These are phyloP conservation scores for Lojkania enalia DNA, from an alignment of 2,329 filamentous ascomycete genomes.

Conservation along the genomic window DNA sequence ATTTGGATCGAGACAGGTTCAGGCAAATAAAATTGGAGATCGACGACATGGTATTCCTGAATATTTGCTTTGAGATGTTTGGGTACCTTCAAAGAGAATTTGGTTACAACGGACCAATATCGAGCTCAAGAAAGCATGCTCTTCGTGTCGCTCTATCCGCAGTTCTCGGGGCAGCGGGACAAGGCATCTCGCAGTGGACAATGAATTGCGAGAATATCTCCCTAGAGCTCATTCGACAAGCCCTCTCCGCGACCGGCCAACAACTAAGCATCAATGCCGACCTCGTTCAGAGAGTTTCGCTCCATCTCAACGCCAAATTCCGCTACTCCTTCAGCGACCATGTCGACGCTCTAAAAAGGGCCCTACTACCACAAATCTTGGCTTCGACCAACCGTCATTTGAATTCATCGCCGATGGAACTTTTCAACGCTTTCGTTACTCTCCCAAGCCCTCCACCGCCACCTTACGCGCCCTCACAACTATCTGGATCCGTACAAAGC, in stretches of 20 bases:
- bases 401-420: conserved; percentile 45
- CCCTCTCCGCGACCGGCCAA: conserved; percentile 39
- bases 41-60: conserved; percentile 57
- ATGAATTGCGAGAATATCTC: conserved; percentile 49
- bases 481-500: conserved; percentile 21
- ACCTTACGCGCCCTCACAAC: conserved; percentile 8
- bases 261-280: conserved; percentile 34
- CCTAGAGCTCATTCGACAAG: conserved; percentile 50
- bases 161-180: conserved; percentile 40
- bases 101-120: conserved; percentile 28
- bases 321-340: conserved; percentile 36
- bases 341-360: conserved; percentile 31
- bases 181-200: conserved; percentile 43
- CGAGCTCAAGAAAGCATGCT: conserved; percentile 20
- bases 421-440: conserved; percentile 49
- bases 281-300: conserved; percentile 41
- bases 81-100: conserved; percentile 27
- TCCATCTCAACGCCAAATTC: conserved; percentile 40
- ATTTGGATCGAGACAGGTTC: conserved; percentile 60
- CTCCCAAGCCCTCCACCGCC: conserved; percentile 15
- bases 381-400: conserved; percentile 34
- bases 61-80: conserved; percentile 59
- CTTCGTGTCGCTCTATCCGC: conserved; percentile 43
- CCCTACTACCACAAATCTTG: conserved; percentile 33
- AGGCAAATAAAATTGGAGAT: conserved; percentile 57